These are phyloP conservation scores for Truncatella angustata DNA, from an alignment of 2,329 filamentous ascomycete genomes.

Conservation along the genomic window DNA sequence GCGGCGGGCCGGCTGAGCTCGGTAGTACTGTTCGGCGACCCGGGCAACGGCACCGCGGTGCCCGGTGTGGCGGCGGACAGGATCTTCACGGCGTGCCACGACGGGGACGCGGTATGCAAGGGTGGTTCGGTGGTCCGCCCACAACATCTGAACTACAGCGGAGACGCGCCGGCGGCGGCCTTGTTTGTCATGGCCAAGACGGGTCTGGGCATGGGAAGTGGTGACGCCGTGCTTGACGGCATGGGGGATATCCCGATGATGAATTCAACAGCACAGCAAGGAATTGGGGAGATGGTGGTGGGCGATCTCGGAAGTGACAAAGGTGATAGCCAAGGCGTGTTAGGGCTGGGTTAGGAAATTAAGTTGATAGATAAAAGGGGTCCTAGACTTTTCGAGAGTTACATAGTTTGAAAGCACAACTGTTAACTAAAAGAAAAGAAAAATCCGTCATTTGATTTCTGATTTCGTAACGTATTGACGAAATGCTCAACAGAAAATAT, in stretches of 20 bases:
- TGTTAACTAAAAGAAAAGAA: too few relatives aligned
- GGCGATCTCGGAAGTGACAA: not conserved
- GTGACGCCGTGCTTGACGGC: conserved; percentile 21
- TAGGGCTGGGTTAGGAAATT: not conserved
- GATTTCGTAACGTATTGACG: too few relatives aligned
- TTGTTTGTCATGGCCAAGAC: conserved; percentile 23
- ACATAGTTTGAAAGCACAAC: too few relatives aligned
- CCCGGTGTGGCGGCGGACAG: conserved; percentile 13
- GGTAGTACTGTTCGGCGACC: conserved; percentile 28
- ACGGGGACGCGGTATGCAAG: conserved; percentile 23
- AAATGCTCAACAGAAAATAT: too few relatives aligned
- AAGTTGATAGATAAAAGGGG: too few relatives aligned
- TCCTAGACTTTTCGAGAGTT: too few relatives aligned
- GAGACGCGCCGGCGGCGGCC: conserved; percentile 20
- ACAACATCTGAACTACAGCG: conserved; percentile 24
- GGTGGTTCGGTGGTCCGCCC: conserved; percentile 19
- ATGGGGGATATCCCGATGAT: conserved; percentile 15
- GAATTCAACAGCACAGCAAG: not conserved
- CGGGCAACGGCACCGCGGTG: conserved; percentile 18
- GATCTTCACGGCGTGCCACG: conserved; percentile 20
- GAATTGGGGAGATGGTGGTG: conserved; percentile 1
- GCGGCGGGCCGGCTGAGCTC: conserved; percentile 12
- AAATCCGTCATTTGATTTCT: too few relatives aligned
- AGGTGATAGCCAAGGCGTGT: not conserved
- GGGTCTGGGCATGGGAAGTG: conserved; percentile 20